Percentiles rank a stretch among this genome's conserved stretches.
Evolutionary conservation across 2,329 filamentous ascomycete species (phyloP).

Genomic region (Truncatella angustata): DNA sequence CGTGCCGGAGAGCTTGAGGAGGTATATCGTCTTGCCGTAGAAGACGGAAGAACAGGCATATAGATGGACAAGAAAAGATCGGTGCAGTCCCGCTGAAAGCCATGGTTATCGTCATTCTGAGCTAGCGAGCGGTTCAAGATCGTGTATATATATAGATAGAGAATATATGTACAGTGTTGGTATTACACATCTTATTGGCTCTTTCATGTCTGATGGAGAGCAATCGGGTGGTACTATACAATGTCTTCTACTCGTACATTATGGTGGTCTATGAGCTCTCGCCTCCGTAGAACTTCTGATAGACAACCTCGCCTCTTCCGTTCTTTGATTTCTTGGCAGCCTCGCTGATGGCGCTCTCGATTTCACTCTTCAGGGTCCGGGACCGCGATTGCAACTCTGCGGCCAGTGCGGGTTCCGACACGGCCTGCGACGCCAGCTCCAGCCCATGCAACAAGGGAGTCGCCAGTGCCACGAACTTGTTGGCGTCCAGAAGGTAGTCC

Average conservation of each 20-base stretch:
- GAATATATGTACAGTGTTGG: constrained; percentile 16
- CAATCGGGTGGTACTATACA: not conserved
- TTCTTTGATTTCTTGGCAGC: constrained; percentile 17
- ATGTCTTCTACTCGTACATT: not conserved
- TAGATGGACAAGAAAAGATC: not conserved
- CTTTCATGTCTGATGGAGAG: not conserved
- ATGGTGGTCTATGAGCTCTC: not conserved
- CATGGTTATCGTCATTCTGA: not conserved
- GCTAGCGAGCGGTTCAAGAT: not conserved
- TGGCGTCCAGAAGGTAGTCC: constrained; percentile 31
- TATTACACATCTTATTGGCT: constrained; percentile 11
- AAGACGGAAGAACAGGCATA: not conserved
- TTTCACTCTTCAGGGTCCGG: constrained; percentile 34
- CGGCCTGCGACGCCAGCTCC: constrained; percentile 40
- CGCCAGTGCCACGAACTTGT: constrained; percentile 34
- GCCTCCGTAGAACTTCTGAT: constrained; percentile 28
- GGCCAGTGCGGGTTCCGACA: constrained; percentile 34
- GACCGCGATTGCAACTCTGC: constrained; percentile 37
- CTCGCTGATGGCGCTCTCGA: constrained; percentile 23
- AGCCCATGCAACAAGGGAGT: constrained; percentile 43
- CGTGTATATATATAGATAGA: constrained; percentile 3
- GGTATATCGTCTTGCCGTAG: constrained; percentile 92
- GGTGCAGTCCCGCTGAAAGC: too few species aligned
- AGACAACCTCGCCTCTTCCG: constrained; percentile 28
- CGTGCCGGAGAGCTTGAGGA: constrained; percentile 81